Evolutionary conservation across 768 basidiomycete genomes (phyloP).

Genomic region (Serendipita indica): DNA sequence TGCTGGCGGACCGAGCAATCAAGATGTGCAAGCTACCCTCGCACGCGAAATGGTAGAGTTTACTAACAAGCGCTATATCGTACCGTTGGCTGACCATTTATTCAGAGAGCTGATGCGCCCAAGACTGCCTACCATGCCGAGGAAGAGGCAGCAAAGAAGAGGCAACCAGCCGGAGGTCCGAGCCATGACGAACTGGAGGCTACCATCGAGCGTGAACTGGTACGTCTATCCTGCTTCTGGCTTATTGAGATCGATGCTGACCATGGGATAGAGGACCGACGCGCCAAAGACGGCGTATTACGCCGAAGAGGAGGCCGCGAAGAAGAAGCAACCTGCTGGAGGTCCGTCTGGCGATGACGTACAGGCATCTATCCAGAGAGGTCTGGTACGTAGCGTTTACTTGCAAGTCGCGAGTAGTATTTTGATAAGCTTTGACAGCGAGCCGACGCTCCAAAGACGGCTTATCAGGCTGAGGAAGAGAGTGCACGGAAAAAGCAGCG

Average conservation of each 20-base stretch:
- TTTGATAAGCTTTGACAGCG: not conserved
- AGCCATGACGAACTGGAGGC: not conserved
- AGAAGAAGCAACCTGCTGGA: not conserved
- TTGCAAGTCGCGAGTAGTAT: not conserved
- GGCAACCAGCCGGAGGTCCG: not conserved
- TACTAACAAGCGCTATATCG: too few relatives aligned
- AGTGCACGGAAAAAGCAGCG: not conserved
- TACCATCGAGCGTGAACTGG: not conserved
- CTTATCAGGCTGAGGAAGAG: not conserved
- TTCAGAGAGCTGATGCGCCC: not conserved
- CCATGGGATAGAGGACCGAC: not conserved
- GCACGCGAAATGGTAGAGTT: too few relatives aligned
- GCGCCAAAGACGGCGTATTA: not conserved
- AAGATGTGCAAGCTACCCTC: too few relatives aligned
- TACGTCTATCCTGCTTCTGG: not conserved
- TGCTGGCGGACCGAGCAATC: not conserved
- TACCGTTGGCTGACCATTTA: not conserved
- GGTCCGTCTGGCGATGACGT: not conserved
- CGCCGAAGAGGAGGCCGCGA: not conserved
- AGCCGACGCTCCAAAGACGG: too few relatives aligned
- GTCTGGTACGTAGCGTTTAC: not conserved
- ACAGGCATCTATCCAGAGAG: not conserved
- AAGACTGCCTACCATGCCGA: slow-evolving; percentile 1
- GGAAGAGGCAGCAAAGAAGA: not conserved
- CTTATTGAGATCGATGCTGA: not conserved